Percentiles rank a stretch among this genome's conserved stretches.
These are phyloP conservation scores for Podospora didyma DNA, from an alignment of 495 filamentous ascomycete species.

Conservation along the genomic window DNA sequence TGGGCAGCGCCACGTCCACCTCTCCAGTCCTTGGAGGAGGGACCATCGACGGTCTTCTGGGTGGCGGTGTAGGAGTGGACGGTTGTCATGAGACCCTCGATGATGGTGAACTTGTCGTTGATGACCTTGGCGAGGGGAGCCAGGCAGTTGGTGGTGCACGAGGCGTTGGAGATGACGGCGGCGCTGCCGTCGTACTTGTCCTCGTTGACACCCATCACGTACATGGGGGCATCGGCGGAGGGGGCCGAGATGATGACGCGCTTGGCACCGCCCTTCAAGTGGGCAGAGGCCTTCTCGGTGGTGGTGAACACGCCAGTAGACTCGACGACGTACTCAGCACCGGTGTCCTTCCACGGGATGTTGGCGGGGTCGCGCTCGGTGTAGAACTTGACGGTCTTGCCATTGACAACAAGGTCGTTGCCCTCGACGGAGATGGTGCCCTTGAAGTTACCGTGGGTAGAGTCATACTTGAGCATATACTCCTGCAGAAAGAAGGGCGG, in stretches of 20 bases:
- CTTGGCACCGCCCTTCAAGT: constrained; percentile 99
- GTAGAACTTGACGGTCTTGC: constrained; percentile 96
- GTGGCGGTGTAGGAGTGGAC: constrained; percentile 99
- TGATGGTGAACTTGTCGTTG: constrained; percentile 93
- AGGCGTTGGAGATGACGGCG: constrained; percentile 96
- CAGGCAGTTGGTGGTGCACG: constrained; percentile 99
- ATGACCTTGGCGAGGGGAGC: constrained; percentile 98
- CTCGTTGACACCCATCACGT: constrained; percentile 99
- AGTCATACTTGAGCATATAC: constrained; percentile 99
- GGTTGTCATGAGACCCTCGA: constrained; percentile 99
- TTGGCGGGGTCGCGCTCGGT: constrained; percentile 81
- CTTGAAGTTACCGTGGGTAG: constrained; percentile 94
- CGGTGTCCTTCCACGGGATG: constrained; percentile 89
- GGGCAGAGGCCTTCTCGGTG: constrained; percentile 87
- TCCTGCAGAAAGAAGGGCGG: constrained; percentile 49
- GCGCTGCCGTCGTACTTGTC: constrained; percentile 83
- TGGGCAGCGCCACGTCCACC: constrained; percentile 96
- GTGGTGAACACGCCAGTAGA: constrained; percentile 99
- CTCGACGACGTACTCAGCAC: constrained; percentile 95
- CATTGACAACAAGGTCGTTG: constrained; percentile 81
- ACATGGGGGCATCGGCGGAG: constrained; percentile 98
- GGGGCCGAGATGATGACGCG: constrained; percentile 99
- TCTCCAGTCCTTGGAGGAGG: constrained; percentile 98
- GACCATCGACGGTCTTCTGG: constrained; percentile 98
- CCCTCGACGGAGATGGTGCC: constrained; percentile 73